phyloP scores from a whole-genome alignment of 2,329 filamentous ascomycete genomes.

The Karstenula rhodostoma region DNA sequence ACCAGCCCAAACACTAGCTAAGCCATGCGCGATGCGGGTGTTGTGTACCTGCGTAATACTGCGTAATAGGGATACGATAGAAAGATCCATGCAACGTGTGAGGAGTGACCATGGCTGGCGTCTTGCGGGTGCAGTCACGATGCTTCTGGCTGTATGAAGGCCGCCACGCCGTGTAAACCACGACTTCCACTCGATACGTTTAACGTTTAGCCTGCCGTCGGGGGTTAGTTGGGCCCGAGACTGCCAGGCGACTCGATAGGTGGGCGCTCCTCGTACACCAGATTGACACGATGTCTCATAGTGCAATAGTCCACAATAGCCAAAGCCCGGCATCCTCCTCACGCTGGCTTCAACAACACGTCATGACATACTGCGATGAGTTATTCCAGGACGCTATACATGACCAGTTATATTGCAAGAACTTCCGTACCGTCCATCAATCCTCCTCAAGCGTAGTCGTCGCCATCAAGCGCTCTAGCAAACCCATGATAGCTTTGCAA shows the following conservation, averaged over 20 bases:
- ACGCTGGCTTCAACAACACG: too few species aligned
- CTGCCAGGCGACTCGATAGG: neutral
- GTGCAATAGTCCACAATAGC: neutral
- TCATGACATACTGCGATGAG: neutral
- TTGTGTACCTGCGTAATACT: neutral
- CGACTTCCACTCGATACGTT: neutral
- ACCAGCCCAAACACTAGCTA: constrained; percentile 5
- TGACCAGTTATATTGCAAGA: constrained; percentile 28
- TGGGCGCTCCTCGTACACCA: neutral
- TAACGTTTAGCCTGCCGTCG: neutral
- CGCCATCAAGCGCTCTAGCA: constrained; percentile 46
- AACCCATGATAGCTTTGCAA: constrained; percentile 49
- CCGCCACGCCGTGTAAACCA: neutral
- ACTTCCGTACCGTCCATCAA: constrained; percentile 14
- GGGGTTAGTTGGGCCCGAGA: neutral
- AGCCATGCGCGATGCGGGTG: neutral
- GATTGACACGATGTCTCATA: too few species aligned
- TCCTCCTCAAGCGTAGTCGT: constrained; percentile 51
- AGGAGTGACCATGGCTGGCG: neutral
- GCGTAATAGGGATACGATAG: neutral
- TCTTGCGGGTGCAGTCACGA: neutral
- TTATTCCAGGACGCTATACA: neutral
- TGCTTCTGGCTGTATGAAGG: neutral
- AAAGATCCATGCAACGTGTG: neutral
- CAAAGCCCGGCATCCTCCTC: too few species aligned